A percentile compares a stretch with the other conserved stretches of the same genome.
These are phyloP conservation scores for Russula earlei DNA, from an alignment of 768 basidiomycete genomes.

Conservation along the genomic window DNA sequence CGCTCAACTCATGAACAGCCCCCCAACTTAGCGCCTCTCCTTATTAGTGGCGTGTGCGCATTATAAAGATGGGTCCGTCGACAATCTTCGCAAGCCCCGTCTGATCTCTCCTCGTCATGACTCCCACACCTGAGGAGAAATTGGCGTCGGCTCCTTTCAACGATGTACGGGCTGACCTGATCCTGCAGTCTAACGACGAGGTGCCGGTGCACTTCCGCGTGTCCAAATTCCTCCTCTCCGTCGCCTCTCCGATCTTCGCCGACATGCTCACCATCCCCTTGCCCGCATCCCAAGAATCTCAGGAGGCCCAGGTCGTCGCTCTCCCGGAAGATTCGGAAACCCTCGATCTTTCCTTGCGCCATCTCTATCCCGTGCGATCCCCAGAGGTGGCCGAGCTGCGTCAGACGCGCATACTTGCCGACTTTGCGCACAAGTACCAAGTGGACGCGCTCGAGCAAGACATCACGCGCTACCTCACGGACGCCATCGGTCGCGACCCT, in stretches of 20 bases:
- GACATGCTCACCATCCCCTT: constrained; percentile 5
- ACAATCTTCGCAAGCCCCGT: too few relatives aligned
- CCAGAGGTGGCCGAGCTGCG: background rate
- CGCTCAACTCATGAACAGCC: too few relatives aligned
- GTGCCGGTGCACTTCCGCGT: constrained; percentile 2
- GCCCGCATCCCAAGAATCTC: background rate
- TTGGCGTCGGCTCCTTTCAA: constrained; percentile 4
- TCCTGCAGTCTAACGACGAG: constrained; percentile 1
- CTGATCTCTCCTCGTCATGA: background rate
- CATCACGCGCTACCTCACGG: background rate
- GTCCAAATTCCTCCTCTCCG: constrained; percentile 5
- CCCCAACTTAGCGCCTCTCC: too few relatives aligned
- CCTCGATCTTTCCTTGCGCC: constrained; percentile 8
- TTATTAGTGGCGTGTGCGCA: too few relatives aligned
- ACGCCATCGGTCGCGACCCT: background rate
- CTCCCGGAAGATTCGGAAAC: constrained; percentile 2
- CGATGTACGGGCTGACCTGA: background rate
- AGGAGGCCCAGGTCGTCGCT: background rate
- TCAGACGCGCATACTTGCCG: constrained; percentile 1
- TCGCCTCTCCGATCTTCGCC: constrained; percentile 4
- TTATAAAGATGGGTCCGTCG: too few relatives aligned
- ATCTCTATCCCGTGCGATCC: constrained; percentile 5
- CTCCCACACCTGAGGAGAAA: background rate
- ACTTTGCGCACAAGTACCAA: constrained; percentile 13
- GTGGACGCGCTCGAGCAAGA: background rate